A percentile compares a stretch with the other conserved stretches of the same genome.
These are phyloP conservation scores for Zangia roseola DNA, from an alignment of 768 basidiomycete species.

Conservation along the genomic window DNA sequence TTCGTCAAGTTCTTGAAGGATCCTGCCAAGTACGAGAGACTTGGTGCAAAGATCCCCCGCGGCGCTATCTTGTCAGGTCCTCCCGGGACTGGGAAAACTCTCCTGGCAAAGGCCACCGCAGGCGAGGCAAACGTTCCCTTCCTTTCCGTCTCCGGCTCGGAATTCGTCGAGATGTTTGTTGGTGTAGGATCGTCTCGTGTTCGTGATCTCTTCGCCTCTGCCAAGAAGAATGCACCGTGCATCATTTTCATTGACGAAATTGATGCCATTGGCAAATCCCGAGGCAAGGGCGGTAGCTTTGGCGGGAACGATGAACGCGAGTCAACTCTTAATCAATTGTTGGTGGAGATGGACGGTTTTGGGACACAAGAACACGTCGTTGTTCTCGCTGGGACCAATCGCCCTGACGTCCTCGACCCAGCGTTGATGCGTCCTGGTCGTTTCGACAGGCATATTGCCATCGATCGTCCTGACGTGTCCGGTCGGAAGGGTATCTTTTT, in stretches of 20 bases:
- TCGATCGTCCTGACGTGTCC: slow-evolving; percentile 92
- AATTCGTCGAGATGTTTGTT: slow-evolving; percentile 99
- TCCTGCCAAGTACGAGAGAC: slow-evolving; percentile 88
- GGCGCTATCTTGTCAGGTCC: slow-evolving; percentile 94
- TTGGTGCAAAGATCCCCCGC: slow-evolving; percentile 97
- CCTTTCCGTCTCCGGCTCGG: slow-evolving; percentile 97
- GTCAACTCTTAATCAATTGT: slow-evolving; percentile 92
- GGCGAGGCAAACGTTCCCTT: slow-evolving; percentile 98
- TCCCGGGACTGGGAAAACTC: slow-evolving; percentile 97
- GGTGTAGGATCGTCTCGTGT: slow-evolving; percentile 98
- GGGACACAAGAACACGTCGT: slow-evolving; percentile 97
- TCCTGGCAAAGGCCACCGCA: slow-evolving; percentile 97
- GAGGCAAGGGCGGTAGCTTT: slow-evolving; percentile 73
- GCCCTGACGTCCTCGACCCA: slow-evolving; percentile 93
- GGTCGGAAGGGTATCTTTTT: slow-evolving; percentile 92
- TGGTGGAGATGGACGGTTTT: slow-evolving; percentile 99
- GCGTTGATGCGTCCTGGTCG: slow-evolving; percentile 97
- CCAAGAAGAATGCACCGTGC: slow-evolving; percentile 96
- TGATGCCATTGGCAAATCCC: slow-evolving; percentile 95
- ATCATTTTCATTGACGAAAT: slow-evolving; percentile 99
- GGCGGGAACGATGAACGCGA: slow-evolving; percentile 98
- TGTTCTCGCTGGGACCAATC: slow-evolving; percentile 93
- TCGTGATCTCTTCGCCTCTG: slow-evolving; percentile 94
- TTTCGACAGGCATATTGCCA: slow-evolving; percentile 94
- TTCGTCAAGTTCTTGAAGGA: slow-evolving; percentile 99